These are phyloP conservation scores for Echria macrotheca DNA, from an alignment of 495 filamentous ascomycete species.

Conservation along the genomic window DNA sequence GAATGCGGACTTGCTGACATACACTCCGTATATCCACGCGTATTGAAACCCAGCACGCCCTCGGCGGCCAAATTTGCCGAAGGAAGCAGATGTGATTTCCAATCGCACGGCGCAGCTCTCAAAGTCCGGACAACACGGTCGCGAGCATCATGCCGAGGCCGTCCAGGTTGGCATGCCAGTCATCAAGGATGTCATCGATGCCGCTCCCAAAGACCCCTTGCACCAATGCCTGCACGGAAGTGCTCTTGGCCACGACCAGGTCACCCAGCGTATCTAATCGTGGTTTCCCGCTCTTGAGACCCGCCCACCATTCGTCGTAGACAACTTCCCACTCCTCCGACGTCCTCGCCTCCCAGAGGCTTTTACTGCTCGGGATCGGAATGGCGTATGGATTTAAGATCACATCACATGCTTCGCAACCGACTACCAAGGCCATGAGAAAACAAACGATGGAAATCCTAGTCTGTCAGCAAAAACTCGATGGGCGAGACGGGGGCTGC, in stretches of 20 bases:
- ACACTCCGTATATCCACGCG: too few species aligned
- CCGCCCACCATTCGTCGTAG: neutral
- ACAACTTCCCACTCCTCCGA: constrained; percentile 1
- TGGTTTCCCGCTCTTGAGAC: neutral
- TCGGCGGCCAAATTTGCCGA: too few species aligned
- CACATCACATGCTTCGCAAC: neutral
- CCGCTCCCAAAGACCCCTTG: neutral
- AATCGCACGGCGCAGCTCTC: too few species aligned
- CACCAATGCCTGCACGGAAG: neutral
- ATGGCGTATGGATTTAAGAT: constrained; percentile 5
- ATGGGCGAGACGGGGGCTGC: neutral
- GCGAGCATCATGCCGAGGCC: constrained; percentile 10
- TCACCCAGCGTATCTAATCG: constrained; percentile 10
- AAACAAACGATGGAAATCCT: constrained; percentile 8
- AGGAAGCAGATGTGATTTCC: too few species aligned
- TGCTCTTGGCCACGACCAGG: neutral
- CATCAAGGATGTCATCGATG: constrained; percentile 1
- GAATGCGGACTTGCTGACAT: too few species aligned
- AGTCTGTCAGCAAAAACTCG: neutral
- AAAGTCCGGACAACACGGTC: constrained; percentile 3
- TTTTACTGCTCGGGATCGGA: constrained; percentile 1
- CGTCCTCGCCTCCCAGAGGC: constrained; percentile 7
- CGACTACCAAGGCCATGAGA: constrained; percentile 6
- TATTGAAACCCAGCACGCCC: too few species aligned
- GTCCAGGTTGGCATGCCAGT: constrained; percentile 9